Evolutionary conservation across 371 early-diverging fungal genomes (phyloP), one percentile per base, ranked within the genome.

Genomic region (Mycotypha africana): DNA sequence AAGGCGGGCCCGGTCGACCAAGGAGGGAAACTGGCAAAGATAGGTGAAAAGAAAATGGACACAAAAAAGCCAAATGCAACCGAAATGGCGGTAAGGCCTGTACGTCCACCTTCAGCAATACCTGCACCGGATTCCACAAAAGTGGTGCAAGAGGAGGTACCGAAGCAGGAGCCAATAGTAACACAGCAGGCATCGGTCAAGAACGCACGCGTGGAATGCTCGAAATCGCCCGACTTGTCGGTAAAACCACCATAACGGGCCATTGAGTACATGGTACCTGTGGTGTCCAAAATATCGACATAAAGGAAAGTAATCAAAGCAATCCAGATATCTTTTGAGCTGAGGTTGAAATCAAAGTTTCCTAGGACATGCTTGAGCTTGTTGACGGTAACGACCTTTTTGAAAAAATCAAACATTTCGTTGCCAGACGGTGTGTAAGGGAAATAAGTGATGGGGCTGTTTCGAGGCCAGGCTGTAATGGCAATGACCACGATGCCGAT

Each of bases 1-100:
- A 90, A 60, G 0, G 88, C 90, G 3, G 87, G 87, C 6, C 88
- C 88, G 0, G 89, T 88, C 2, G 88, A 85, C 87, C 89, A 88
- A 2, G 88, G 86, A 21, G 89, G 91, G 68, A 89, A 84, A 26
- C 84, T 79, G 10, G 89, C 91, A 67, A 88, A 88, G 49, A 89
- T 86, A 15, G 90, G 90, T 1, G 89, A 81, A 49, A 89, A 85
- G 71, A 90, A 87, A 33, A 89, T 65, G 16, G 82, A 76, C 30
- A 89, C 59, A 42, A 88, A 81, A 73, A 90, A 88, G 42, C 81
- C 69, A 56, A 88, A 57, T 2, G 77, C 78, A 5, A 79, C 70
- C 0, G 74, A 60, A n/a, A 90, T 64, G 11, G 86, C 82, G n/a
- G 88, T 82, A 38, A 90, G 70, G 32, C 89, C 88, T 0, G 89